Base-by-base conservation (phyloP, 176 grass and related monocot species). In the Aegilops bicornis region DNA sequence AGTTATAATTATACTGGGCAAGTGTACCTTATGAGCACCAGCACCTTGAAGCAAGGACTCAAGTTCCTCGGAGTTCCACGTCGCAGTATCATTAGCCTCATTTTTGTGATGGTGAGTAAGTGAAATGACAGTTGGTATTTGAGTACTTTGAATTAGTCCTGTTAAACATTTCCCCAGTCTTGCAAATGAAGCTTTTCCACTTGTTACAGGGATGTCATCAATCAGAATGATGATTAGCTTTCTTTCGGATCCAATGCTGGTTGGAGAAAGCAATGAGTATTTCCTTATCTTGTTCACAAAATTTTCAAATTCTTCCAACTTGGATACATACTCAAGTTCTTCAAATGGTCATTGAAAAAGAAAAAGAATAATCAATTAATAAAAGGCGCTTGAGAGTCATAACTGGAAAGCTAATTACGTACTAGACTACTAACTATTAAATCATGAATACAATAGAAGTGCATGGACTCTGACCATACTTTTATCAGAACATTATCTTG, bases 291-390 rank as follows among this genome's bases (percentile, higher is more conserved):
- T 98, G 79, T 98, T 92, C 3, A 92, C 81, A 79, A 94, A 98
- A 79, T 77, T 94, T 82, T 92, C 93, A 79, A 98, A 95, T 85
- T 98, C 96, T 85, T 98, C 93, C 91, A 98, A 89, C 88, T 98
- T 98, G 59, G 96, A 98, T 70, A 91, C 73, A 86, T 98, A 98
- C 25, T 62, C 81, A 72, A 98, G 78, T 73, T 90, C 96, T 98
- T 78, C 78, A 87, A 88, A 76, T 30, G 70, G 75, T 52, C 58
- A 79, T 66, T 54, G 33, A n/a, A 82, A 91, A 65, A 66, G 42
- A 83, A 20, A 78, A 62, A 11, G 43, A 72, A 54, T 54, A 19
- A 54, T 54, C 50, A 32, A 88, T 77, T 83, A 84, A 27, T 25
- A 31, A 79, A 76, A 82, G 59, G 1, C 10, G n/a, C 32, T 87